Conservation (phyloP, 202 grass and related monocot species). For the Panicum virgatum region DNA sequence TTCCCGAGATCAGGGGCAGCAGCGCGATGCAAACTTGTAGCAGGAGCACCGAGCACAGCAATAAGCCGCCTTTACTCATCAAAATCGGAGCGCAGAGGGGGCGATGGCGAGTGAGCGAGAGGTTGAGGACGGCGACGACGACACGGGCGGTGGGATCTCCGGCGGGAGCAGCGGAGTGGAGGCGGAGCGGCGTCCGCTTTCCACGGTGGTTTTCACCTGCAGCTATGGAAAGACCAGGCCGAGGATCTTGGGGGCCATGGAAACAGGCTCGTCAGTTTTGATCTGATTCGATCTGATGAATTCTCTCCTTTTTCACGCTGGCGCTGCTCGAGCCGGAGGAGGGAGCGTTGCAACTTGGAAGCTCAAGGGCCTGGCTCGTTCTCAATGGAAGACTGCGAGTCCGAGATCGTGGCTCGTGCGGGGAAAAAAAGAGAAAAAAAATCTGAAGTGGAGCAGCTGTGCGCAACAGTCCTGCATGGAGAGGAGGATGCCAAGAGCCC, state of each 20-base stretch:
- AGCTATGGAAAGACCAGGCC: not conserved
- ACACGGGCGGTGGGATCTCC: not conserved
- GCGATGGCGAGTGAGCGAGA: not conserved
- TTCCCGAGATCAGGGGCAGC: not conserved
- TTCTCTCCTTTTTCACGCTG: not conserved
- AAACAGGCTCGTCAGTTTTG: not conserved
- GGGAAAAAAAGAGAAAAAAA: too few relatives aligned
- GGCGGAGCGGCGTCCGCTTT: not conserved
- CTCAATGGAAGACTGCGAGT: not conserved
- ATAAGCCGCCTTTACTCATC: conserved; percentile 6
- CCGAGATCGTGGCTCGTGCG: not conserved
- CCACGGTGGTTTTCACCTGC: not conserved
- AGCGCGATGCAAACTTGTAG: not conserved
- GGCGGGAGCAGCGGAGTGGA: not conserved
- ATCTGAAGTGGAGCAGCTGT: not conserved
- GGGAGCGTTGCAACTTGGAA: not conserved
- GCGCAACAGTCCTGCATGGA: not conserved
- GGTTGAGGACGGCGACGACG: not conserved
- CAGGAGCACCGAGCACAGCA: conserved; percentile 18
- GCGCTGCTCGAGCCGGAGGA: not conserved
- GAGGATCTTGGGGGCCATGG: not conserved
- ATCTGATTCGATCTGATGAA: not conserved
- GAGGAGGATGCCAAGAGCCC: too few relatives aligned
- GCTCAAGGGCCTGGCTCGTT: not conserved
- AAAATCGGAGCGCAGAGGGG: not conserved